Evolutionary conservation across 2,329 filamentous ascomycete genomes (phyloP).

Genomic region (Amauroascus niger): DNA sequence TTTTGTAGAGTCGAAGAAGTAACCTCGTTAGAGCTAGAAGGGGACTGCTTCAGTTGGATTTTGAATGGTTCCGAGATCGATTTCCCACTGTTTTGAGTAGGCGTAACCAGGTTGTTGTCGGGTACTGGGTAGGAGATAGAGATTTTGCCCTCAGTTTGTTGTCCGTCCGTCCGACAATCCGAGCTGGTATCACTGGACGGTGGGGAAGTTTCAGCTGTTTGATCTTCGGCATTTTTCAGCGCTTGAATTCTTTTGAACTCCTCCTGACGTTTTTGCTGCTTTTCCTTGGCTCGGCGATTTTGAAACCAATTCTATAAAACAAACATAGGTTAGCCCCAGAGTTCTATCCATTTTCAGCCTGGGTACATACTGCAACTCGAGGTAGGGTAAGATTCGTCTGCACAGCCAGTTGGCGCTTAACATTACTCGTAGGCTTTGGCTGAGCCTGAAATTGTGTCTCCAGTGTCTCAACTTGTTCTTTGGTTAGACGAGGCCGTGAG

Average conservation of each 20-base stretch:
- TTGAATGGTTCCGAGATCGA: neutral
- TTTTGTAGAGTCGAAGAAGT: neutral
- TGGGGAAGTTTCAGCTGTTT: constrained; percentile 25
- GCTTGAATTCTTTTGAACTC: constrained; percentile 40
- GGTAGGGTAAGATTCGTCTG: constrained; percentile 42
- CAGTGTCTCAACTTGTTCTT: constrained; percentile 43
- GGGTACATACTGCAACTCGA: constrained; percentile 39
- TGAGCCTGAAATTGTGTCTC: constrained; percentile 43
- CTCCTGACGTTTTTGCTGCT: constrained; percentile 43
- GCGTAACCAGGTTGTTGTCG: neutral
- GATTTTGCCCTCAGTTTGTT: neutral
- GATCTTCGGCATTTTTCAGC: constrained; percentile 21
- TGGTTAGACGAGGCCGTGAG: constrained; percentile 42
- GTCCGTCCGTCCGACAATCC: constrained; percentile 3
- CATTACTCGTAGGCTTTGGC: constrained; percentile 43
- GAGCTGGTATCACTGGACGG: neutral
- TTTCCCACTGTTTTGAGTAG: neutral
- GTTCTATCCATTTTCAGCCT: neutral
- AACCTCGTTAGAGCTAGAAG: neutral
- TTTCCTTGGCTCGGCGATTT: constrained; percentile 44
- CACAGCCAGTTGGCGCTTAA: constrained; percentile 41
- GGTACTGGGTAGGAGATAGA: neutral
- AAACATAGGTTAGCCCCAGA: constrained; percentile 1
- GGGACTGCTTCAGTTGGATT: neutral
- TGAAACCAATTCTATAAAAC: constrained; percentile 43